phyloP scores from a whole-genome alignment of 2,329 filamentous ascomycete species.

The Aspergillus sp. region DNA sequence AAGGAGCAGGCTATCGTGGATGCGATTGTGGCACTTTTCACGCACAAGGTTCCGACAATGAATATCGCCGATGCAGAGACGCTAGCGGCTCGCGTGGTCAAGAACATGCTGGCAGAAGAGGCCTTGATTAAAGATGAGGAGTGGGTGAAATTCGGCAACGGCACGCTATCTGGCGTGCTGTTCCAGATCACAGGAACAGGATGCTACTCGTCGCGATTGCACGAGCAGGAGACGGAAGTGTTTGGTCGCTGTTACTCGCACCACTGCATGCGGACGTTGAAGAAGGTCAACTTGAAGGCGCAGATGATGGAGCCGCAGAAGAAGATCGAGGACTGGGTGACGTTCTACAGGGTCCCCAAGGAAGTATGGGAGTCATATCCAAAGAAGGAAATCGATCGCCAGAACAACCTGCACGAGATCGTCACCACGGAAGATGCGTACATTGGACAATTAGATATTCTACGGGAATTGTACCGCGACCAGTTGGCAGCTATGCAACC shows the following conservation, averaged over 20 bases:
- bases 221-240: constrained; percentile 54
- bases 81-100: constrained; percentile 68
- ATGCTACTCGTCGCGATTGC: constrained; percentile 81
- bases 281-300: constrained; percentile 82
- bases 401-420: constrained; percentile 93
- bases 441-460: constrained; percentile 80
- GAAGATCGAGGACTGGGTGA: constrained; percentile 76
- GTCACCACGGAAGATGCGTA: constrained; percentile 88
- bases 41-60: constrained; percentile 93
- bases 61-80: constrained; percentile 95
- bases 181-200: constrained; percentile 88
- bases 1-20: constrained; percentile 80
- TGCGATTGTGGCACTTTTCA: constrained; percentile 81
- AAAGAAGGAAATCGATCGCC: constrained; percentile 84
- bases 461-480: constrained; percentile 79
- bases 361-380: constrained; percentile 64
- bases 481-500: constrained; percentile 66
- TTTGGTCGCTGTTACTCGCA: constrained; percentile 82
- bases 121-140: constrained; percentile 85
- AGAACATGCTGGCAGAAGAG: constrained; percentile 69
- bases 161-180: constrained; percentile 77
- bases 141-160: constrained; percentile 88
- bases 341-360: constrained; percentile 77
- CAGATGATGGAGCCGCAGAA: constrained; percentile 61
- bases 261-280: constrained; percentile 87